Evolutionary conservation across 805 yeast genomes (phyloP).

Genomic region (Yamadazyma akitaensis): DNA sequence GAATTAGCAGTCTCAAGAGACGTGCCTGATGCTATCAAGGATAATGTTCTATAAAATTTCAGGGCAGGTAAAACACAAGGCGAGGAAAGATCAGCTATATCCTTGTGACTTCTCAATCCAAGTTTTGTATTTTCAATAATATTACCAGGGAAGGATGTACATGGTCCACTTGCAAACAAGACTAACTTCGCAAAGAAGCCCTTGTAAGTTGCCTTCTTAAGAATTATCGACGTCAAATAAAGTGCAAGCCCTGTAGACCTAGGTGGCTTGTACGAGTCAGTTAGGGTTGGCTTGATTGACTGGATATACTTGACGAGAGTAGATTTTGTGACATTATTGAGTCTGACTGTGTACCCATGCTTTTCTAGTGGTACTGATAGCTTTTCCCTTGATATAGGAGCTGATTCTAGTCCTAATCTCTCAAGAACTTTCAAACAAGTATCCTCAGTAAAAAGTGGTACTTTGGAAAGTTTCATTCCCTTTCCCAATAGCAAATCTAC

Average conservation of each 20-base stretch:
- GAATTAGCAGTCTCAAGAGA: constrained; percentile 17
- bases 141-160: constrained; percentile 35
- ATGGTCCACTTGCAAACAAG: constrained; percentile 37
- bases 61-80: constrained; percentile 23
- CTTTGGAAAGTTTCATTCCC: background rate
- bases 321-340: background rate
- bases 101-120: constrained; percentile 34
- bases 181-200: constrained; percentile 25
- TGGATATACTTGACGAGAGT: constrained; percentile 6
- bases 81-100: constrained; percentile 28
- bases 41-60: constrained; percentile 27
- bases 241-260: constrained; percentile 37
- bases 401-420: background rate
- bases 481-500: background rate
- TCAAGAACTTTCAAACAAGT: background rate
- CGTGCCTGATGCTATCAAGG: constrained; percentile 29
- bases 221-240: constrained; percentile 20
- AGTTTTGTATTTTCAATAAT: constrained; percentile 17
- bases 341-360: background rate
- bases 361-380: background rate
- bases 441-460: background rate
- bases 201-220: constrained; percentile 18
- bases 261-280: constrained; percentile 27
- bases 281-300: constrained; percentile 19
- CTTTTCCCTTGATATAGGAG: background rate